Base-by-base conservation (phyloP, 192 early-diverging fungal species). In the Anaeromyces robustus region DNA sequence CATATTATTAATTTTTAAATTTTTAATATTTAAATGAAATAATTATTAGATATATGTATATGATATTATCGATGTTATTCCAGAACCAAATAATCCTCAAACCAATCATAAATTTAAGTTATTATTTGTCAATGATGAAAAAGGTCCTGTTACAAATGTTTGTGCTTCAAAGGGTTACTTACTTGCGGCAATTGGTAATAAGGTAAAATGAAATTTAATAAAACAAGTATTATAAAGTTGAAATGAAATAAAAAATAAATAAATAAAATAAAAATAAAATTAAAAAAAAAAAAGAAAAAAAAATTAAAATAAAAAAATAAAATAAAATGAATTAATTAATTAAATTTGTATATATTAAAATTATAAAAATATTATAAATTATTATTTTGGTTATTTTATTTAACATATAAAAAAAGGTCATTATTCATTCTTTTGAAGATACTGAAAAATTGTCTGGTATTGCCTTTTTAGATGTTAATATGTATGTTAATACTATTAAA, bases 31-130 rank as follows among this genome's bases (percentile, higher is more conserved):
- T 19, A 77, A n/a, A 16, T 19, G 30, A 77, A 30, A 81, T 79
- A 80, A 30, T 78, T 34, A 2, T 41, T 84, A 94, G 89, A 89
- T 98, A 77, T 92, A 95, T 77, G 86, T 99, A 30, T 98, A 94
- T 82, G 98, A 99, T 77, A 90, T 98, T 43, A 94, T 97, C 86
- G 95, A 97, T 85, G 96, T 99, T 39, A 96, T 99, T 32, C 98
- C 98, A 11, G 95, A 97, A 83, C 92, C 93, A 0, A 94, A 94
- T 77, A 94, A 94, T 78, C 97, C 98, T 30, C 94, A 96, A 85
- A 97, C 96, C 1, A 96, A 94, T 83, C 95, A 96, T 83, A 92
- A 93, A 81, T 92, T 97, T 81, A 98, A 98, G 81, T 82, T 94
- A 78, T 83, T 96, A 30, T 94, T 89, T 80, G 87, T 86, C 19